Conservation (phyloP, 2,329 filamentous ascomycete species). For the Penicillium concentricum region DNA sequence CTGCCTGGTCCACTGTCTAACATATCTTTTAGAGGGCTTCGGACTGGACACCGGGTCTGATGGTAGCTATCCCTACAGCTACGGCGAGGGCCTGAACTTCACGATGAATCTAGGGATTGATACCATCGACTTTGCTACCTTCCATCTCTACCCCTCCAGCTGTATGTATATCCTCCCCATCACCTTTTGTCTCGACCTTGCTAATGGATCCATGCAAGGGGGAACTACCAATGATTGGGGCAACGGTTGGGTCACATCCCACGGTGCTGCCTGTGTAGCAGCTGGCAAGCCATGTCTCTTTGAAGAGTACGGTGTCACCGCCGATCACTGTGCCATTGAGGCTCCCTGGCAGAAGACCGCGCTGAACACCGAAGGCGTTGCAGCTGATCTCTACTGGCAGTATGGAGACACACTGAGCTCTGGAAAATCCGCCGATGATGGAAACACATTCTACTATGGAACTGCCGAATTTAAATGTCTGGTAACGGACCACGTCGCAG, state of each 20-base stretch:
- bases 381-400: constrained; percentile 44
- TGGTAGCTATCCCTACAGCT: constrained; percentile 53
- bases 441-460: constrained; percentile 35
- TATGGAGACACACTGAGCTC: constrained; percentile 32
- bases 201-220: constrained; percentile 24
- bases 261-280: constrained; percentile 41
- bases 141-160: constrained; percentile 52
- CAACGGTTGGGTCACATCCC: constrained; percentile 48
- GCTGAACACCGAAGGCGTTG: constrained; percentile 33
- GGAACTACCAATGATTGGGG: constrained; percentile 45
- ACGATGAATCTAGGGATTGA: constrained; percentile 52
- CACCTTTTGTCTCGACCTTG: neutral
- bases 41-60: constrained; percentile 49
- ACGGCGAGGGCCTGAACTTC: constrained; percentile 54
- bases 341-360: constrained; percentile 39
- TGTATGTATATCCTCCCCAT: constrained; percentile 33
- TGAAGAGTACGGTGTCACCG: constrained; percentile 41
- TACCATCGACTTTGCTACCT: constrained; percentile 57
- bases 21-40: constrained; percentile 52
- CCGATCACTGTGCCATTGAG: constrained; percentile 30
- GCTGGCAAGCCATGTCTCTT: constrained; percentile 43
- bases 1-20: neutral
- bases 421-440: constrained; percentile 32
- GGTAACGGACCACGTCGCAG: constrained; percentile 33
- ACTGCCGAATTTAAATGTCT: constrained; percentile 31